A percentile compares a stretch with the other conserved stretches of the same genome.
Conservation (phyloP, 257 asterid genomes). For the Schizonepeta tenuifolia region DNA sequence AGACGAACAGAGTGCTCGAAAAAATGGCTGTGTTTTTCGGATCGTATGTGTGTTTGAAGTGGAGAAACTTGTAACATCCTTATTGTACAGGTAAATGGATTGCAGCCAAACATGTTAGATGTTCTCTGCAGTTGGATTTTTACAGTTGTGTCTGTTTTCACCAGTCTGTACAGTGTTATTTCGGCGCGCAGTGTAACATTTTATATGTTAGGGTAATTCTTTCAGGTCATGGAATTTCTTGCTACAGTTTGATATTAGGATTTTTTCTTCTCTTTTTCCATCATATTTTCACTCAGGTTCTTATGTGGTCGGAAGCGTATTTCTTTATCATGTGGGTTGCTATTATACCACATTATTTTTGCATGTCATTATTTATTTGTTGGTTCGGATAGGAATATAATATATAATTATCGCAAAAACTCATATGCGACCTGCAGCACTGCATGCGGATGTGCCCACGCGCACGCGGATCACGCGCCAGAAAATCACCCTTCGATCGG, state of each 20-base stretch:
- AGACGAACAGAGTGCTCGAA: slow-evolving; percentile 14
- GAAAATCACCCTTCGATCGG: too few species aligned
- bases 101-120: slow-evolving; percentile 21
- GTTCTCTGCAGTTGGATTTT: slow-evolving; percentile 17
- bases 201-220: neutral
- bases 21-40: slow-evolving; percentile 20
- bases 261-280: neutral
- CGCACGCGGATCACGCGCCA: too few species aligned
- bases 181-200: neutral
- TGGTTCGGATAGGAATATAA: too few species aligned
- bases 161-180: slow-evolving; percentile 20
- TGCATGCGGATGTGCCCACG: too few species aligned
- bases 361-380: too few species aligned
- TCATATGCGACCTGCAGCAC: too few species aligned
- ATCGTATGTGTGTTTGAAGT: slow-evolving; percentile 22
- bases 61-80: slow-evolving; percentile 23
- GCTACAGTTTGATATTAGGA: neutral
- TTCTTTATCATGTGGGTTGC: neutral
- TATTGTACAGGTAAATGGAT: slow-evolving; percentile 30
- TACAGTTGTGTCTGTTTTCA: slow-evolving; percentile 28
- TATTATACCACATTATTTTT: too few species aligned
- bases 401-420: too few species aligned
- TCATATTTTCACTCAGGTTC: neutral
- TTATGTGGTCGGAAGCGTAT: neutral
- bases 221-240: neutral